phyloP scores from a whole-genome alignment of 169 alveolate species.

The Plasmodium coatneyi region DNA sequence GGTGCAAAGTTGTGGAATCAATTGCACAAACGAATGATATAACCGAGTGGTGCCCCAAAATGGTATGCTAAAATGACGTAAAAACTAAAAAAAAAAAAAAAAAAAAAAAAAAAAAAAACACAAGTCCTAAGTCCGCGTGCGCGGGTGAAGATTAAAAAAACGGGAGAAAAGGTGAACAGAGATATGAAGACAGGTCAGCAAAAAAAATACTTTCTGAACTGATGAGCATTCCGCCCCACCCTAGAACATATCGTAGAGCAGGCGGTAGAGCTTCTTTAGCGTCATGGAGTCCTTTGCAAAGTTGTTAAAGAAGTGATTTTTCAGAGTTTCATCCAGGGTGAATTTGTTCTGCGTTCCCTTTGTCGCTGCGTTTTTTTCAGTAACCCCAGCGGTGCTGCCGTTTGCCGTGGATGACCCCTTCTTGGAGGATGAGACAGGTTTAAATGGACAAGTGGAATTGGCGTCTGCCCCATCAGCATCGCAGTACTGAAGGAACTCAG shows the following conservation, averaged over 20 bases:
- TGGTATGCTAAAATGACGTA: not conserved
- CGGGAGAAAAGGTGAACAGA: not conserved
- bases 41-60: not conserved
- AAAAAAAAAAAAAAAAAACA: not conserved
- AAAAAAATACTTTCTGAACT: too few relatives aligned
- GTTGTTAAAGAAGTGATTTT: constrained; percentile 31
- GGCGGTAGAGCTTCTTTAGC: constrained; percentile 29
- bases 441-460: not conserved
- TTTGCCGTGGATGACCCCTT: not conserved
- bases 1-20: not conserved
- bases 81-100: not conserved
- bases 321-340: constrained; percentile 38
- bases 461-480: not conserved
- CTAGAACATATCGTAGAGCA: constrained; percentile 42
- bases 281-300: constrained; percentile 30
- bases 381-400: not conserved
- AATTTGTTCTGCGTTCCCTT: not conserved
- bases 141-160: not conserved
- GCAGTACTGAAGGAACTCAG: not conserved
- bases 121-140: not conserved
- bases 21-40: not conserved
- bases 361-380: not conserved
- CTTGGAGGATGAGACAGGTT: not conserved
- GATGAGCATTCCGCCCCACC: not conserved
- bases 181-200: not conserved